Percentiles rank a stretch among this genome's conserved stretches.
Evolutionary conservation across 495 filamentous ascomycete species (phyloP).

Genomic region (Hyaloscypha variabilis): DNA sequence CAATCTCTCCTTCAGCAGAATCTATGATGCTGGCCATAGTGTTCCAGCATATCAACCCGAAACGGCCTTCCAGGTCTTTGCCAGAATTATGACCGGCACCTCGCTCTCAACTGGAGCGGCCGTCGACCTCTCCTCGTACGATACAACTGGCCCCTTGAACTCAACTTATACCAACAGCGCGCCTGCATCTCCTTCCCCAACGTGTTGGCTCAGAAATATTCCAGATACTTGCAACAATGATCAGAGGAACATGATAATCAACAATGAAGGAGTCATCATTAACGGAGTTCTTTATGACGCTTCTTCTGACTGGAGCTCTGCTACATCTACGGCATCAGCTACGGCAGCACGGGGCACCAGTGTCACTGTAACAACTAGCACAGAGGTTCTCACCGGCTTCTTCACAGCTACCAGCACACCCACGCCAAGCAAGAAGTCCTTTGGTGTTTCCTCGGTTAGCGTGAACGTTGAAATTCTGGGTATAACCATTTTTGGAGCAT

Average conservation of each 20-base stretch:
- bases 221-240: conserved; percentile 50
- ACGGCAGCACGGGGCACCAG: conserved; percentile 10
- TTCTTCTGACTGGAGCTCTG: conserved; percentile 26
- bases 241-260: conserved; percentile 45
- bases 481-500: conserved; percentile 1
- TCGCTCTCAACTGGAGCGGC: conserved; percentile 62
- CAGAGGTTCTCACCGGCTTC: conserved; percentile 36
- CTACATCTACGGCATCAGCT: conserved; percentile 11
- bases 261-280: conserved; percentile 45
- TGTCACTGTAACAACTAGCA: conserved; percentile 31
- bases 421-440: conserved; percentile 30
- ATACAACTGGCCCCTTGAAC: conserved; percentile 53
- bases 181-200: conserved; percentile 43
- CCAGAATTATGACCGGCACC: conserved; percentile 59
- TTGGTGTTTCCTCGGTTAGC: conserved; percentile 8
- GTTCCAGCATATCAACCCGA: conserved; percentile 74
- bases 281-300: conserved; percentile 55
- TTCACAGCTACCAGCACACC: conserved; percentile 41
- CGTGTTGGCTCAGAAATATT: conserved; percentile 61
- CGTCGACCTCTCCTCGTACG: conserved; percentile 52
- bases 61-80: conserved; percentile 64
- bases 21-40: conserved; percentile 73
- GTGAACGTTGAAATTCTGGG: conserved; percentile 1
- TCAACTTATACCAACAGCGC: conserved; percentile 47
- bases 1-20: conserved; percentile 68